Evolutionary conservation across 1,284 basidiomycete genomes (phyloP).

Genomic region (Ganoderma lingzhi): DNA sequence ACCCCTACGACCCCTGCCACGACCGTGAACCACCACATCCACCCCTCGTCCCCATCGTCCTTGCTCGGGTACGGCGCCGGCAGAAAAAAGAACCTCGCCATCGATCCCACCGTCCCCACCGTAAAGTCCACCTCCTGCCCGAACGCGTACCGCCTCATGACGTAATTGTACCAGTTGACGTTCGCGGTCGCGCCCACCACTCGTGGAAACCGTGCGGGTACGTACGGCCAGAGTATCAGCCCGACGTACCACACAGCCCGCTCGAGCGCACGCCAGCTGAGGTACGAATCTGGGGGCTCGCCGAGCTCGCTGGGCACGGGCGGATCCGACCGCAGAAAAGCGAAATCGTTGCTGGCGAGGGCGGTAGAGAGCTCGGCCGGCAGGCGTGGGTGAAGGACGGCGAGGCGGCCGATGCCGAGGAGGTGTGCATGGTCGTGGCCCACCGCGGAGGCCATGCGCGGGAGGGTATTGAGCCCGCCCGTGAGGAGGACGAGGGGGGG

Average conservation of each 20-base stretch:
- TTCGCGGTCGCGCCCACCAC: slow-evolving; percentile 38
- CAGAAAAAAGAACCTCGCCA: slow-evolving; percentile 36
- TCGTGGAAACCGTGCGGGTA: slow-evolving; percentile 34
- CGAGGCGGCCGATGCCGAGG: slow-evolving; percentile 79
- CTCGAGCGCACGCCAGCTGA: slow-evolving; percentile 27
- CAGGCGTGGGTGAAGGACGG: slow-evolving; percentile 71
- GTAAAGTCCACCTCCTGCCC: slow-evolving; percentile 30
- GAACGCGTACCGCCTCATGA: slow-evolving; percentile 36
- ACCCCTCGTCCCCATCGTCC: not conserved
- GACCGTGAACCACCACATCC: slow-evolving; percentile 15
- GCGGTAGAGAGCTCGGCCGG: slow-evolving; percentile 33
- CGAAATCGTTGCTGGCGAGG: not conserved
- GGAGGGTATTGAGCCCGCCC: slow-evolving; percentile 76
- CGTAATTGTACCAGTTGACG: slow-evolving; percentile 39
- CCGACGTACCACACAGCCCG: slow-evolving; percentile 20
- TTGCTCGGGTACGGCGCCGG: slow-evolving; percentile 28
- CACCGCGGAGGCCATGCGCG: slow-evolving; percentile 65
- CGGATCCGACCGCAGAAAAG: slow-evolving; percentile 21
- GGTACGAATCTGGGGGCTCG: slow-evolving; percentile 10
- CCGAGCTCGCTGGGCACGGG: slow-evolving; percentile 23
- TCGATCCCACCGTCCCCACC: slow-evolving; percentile 32
- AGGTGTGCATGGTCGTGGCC: slow-evolving; percentile 68
- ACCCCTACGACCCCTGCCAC: slow-evolving; percentile 17
- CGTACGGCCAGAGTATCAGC: slow-evolving; percentile 23
- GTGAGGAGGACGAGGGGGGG: slow-evolving; percentile 80